Percentiles rank a stretch among this genome's conserved stretches.
These are phyloP conservation scores for Pugionium dolabratum DNA, from an alignment of 345 rosid species.

Conservation along the genomic window DNA sequence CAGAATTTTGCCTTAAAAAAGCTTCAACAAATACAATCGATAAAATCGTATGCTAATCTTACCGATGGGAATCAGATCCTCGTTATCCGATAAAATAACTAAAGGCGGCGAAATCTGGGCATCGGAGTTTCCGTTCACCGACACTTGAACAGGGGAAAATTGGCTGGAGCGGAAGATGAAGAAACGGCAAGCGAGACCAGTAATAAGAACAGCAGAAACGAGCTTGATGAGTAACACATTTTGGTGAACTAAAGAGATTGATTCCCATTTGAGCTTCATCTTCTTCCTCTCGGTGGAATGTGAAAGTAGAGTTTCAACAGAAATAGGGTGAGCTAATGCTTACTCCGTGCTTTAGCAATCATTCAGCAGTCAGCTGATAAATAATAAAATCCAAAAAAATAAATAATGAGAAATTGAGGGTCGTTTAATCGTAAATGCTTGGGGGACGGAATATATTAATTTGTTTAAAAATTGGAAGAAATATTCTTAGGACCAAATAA, in stretches of 20 bases:
- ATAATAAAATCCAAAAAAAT: too few species aligned
- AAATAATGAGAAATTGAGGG: too few species aligned
- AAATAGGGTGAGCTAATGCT: background rate
- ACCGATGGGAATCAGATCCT: constrained; percentile 56
- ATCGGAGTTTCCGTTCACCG: constrained; percentile 28
- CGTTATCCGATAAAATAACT: constrained; percentile 41
- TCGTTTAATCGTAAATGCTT: too few species aligned
- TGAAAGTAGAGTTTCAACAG: background rate
- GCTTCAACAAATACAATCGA: background rate
- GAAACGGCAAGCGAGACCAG: constrained; percentile 62
- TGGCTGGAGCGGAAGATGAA: constrained; percentile 38
- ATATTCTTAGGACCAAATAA: too few species aligned
- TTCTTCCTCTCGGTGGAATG: constrained; percentile 23
- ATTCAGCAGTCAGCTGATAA: too few species aligned
- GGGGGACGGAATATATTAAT: too few species aligned
- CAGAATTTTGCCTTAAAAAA: background rate
- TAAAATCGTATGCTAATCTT: background rate
- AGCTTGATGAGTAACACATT: constrained; percentile 53
- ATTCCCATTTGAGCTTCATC: constrained; percentile 60
- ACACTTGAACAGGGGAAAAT: constrained; percentile 25
- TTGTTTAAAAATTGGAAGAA: too few species aligned
- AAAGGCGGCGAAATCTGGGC: constrained; percentile 28
- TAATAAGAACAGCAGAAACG: constrained; percentile 51
- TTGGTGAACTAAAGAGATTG: constrained; percentile 46
- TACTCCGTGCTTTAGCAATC: too few species aligned